Conservation (phyloP, 1,139 yeast species). For the Suhomyces wounanorum region DNA sequence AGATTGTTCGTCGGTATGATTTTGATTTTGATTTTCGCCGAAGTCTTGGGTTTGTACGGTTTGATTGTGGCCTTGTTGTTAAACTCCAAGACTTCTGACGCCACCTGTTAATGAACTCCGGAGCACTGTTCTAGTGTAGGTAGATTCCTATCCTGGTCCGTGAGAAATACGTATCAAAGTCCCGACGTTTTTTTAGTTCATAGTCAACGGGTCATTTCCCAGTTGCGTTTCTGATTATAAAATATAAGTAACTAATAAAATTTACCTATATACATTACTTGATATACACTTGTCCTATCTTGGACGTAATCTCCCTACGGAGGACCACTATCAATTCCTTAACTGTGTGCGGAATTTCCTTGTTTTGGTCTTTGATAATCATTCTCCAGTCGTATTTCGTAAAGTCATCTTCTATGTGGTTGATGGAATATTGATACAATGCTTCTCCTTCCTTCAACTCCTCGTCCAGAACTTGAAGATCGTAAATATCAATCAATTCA, state of each 20-base stretch:
- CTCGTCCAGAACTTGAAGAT: slow-evolving; percentile 26
- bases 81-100: slow-evolving; percentile 96
- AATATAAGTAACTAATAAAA: slow-evolving; percentile 12
- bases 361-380: slow-evolving; percentile 18
- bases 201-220: slow-evolving; percentile 5
- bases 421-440: slow-evolving; percentile 34
- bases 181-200: slow-evolving; percentile 12
- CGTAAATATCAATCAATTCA: slow-evolving; percentile 52
- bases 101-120: slow-evolving; percentile 56
- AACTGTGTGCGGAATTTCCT: slow-evolving; percentile 27
- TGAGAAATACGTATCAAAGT: slow-evolving; percentile 5
- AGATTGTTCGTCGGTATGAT: slow-evolving; percentile 97
- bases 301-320: slow-evolving; percentile 36
- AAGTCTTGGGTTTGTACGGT: slow-evolving; percentile 96
- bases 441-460: slow-evolving; percentile 35
- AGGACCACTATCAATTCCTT: slow-evolving; percentile 28
- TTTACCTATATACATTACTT: slow-evolving; percentile 9
- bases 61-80: slow-evolving; percentile 95
- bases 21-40: slow-evolving; percentile 95
- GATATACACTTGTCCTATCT: slow-evolving; percentile 45
- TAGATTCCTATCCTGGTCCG: slow-evolving; percentile 11
- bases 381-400: slow-evolving; percentile 40
- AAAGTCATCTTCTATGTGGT: slow-evolving; percentile 23
- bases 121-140: slow-evolving; percentile 10
- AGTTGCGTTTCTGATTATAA: slow-evolving; percentile 9